Evolutionary conservation across 139 green algal genomes (phyloP).

Genomic region (Ostreobium quekettii): DNA sequence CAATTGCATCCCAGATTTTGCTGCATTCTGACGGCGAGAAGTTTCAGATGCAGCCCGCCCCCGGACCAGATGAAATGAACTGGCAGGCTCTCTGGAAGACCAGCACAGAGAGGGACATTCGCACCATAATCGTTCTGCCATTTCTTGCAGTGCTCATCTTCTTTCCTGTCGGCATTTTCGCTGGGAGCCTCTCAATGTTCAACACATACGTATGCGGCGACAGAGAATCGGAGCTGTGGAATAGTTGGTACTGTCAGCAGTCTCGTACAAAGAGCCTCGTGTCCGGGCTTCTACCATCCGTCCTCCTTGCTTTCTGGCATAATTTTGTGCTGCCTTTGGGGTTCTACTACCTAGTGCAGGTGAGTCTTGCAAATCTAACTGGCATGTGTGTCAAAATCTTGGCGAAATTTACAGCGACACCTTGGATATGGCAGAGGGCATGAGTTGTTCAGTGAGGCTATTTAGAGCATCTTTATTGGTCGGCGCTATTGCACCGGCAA

Average conservation of each 20-base stretch:
- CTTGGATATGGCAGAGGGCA: too few relatives aligned
- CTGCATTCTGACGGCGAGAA: constrained; percentile 36
- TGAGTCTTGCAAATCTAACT: too few relatives aligned
- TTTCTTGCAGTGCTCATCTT: constrained; percentile 30
- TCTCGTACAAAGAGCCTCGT: neutral
- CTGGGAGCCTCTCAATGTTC: constrained; percentile 21
- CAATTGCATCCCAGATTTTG: constrained; percentile 26
- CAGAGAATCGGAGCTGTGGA: neutral
- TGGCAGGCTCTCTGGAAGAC: constrained; percentile 37
- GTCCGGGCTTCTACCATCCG: constrained; percentile 49
- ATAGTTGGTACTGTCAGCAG: constrained; percentile 15
- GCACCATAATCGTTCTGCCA: constrained; percentile 28
- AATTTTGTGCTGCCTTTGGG: constrained; percentile 62
- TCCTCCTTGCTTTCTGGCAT: constrained; percentile 76
- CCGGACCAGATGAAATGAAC: constrained; percentile 61
- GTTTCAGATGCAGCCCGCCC: constrained; percentile 48
- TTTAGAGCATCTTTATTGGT: too few relatives aligned
- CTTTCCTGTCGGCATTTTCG: constrained; percentile 40
- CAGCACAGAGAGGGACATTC: neutral
- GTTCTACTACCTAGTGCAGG: constrained; percentile 46
- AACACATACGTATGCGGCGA: constrained; percentile 7
- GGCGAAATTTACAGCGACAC: too few relatives aligned
- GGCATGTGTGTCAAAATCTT: too few relatives aligned
- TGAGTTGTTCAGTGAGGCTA: too few relatives aligned
- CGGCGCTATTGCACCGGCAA: too few relatives aligned